Conservation (phyloP, 2,329 filamentous ascomycete genomes). For the Podosphaera fusca region DNA sequence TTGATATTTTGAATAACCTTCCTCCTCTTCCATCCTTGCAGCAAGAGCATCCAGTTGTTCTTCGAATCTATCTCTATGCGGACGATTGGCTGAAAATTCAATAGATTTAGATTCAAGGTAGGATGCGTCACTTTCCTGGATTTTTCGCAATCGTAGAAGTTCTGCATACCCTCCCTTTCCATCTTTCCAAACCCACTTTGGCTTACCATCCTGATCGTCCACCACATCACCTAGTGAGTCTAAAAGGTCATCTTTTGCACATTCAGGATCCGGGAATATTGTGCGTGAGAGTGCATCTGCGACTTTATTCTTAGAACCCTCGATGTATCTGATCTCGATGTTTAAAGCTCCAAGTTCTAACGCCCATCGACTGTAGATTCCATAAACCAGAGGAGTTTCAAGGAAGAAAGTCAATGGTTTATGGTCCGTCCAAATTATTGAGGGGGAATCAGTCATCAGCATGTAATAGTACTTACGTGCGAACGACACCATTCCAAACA, state of each 20-base stretch:
- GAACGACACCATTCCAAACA: too few relatives aligned
- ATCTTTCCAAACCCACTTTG: neutral
- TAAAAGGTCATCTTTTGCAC: neutral
- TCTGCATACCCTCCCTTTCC: neutral
- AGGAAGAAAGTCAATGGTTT: neutral
- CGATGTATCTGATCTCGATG: too few relatives aligned
- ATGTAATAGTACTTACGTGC: too few relatives aligned
- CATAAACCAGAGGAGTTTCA: neutral
- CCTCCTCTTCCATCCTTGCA: neutral
- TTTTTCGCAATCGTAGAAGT: neutral
- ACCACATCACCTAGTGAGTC: neutral
- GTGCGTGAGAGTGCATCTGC: too few relatives aligned
- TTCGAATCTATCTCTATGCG: neutral
- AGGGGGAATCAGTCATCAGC: too few relatives aligned
- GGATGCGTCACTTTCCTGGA: neutral
- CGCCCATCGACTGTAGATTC: neutral
- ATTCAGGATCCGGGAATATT: neutral
- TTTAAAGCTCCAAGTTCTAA: too few relatives aligned
- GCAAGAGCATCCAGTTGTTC: neutral
- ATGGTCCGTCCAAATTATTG: neutral
- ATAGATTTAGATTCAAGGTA: neutral
- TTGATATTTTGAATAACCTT: neutral
- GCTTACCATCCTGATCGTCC: neutral
- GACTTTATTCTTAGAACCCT: too few relatives aligned
- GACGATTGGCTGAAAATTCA: neutral